Base-by-base conservation (phyloP, 306 rosid species). In the Coriaria nepalensis region DNA sequence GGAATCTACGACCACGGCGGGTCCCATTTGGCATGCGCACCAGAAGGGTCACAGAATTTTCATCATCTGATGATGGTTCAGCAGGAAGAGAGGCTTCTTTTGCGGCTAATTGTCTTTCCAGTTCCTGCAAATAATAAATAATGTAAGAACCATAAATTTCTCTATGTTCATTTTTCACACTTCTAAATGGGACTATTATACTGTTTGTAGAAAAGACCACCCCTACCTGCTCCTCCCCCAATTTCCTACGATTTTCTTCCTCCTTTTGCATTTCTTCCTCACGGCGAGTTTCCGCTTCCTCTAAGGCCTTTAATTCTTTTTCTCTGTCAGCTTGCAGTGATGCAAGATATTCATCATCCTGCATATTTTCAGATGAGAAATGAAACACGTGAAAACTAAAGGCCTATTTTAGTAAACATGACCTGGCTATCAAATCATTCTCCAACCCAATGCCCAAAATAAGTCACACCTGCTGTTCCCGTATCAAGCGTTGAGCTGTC, bases 21-120 rank as follows among this genome's bases (percentile, higher is more conserved):
- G 76, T 90, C 45, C 98, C 98, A 75, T 90, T 85, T 38, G 98
- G 94, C 98, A 90, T 85, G 60, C 76, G 77, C 67, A 90, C 94
- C 55, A 77, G 46, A 57, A 90, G 73, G 62, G 73, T 85, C 35
- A 90, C 81, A 49, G 93, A 84, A 65, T 73, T 77, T 40, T 77
- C 94, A 66, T 77, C 78, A 58, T 73, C 72, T 4, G 78, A 45
- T 54, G 83, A 66, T 71, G 98, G 96, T 69, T 90, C 98, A 8
- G 66, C 64, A 7, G 94, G 94, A 35, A 90, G 75, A 39, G 81
- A 68, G 42, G 65, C 87, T 68, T 90, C 98, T 71, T 79, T 82
- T 38, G 75, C 87, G 5, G 77, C 85, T 44, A 85, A 61, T 45
- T 61, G 79, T 56, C 87, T 69, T 72, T 85, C 94, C 72, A 85